These are phyloP conservation scores for Clonostachys rhizophaga DNA, from an alignment of 2,329 filamentous ascomycete species.

Conservation along the genomic window DNA sequence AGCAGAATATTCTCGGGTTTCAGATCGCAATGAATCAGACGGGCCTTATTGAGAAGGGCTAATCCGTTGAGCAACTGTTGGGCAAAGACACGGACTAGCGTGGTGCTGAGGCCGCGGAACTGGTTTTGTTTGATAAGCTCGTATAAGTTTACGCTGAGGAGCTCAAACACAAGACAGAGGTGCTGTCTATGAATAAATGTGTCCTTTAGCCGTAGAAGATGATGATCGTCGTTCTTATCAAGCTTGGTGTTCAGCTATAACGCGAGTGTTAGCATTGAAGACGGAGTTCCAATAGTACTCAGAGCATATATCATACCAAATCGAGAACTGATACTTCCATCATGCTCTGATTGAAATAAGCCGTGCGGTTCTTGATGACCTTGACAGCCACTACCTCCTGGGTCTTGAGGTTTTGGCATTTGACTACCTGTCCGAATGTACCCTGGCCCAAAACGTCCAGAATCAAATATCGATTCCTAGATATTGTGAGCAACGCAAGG, in stretches of 20 bases:
- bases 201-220: slow-evolving; percentile 89
- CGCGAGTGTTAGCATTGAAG: slow-evolving; percentile 12
- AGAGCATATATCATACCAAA: slow-evolving; percentile 52
- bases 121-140: slow-evolving; percentile 99
- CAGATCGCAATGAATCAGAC: slow-evolving; percentile 94
- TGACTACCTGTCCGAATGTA: slow-evolving; percentile 97
- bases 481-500: neutral
- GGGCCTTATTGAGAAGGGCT: slow-evolving; percentile 89
- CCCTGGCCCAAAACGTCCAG: slow-evolving; percentile 95
- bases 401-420: slow-evolving; percentile 97
- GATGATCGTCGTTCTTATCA: slow-evolving; percentile 98
- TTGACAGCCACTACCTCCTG: slow-evolving; percentile 98
- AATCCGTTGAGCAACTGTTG: slow-evolving; percentile 93
- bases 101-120: slow-evolving; percentile 94
- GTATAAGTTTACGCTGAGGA: slow-evolving; percentile 95
- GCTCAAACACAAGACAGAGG: slow-evolving; percentile 92
- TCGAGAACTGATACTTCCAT: slow-evolving; percentile 99
- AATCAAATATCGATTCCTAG: slow-evolving; percentile 92
- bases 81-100: slow-evolving; percentile 92
- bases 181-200: slow-evolving; percentile 98
- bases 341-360: slow-evolving; percentile 99
- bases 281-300: neutral
- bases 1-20: slow-evolving; percentile 97
- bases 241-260: slow-evolving; percentile 85
- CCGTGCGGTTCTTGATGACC: slow-evolving; percentile 97